Base-by-base conservation (phyloP, 2,329 filamentous ascomycete genomes). In the Raffaelea ambrosiae region DNA sequence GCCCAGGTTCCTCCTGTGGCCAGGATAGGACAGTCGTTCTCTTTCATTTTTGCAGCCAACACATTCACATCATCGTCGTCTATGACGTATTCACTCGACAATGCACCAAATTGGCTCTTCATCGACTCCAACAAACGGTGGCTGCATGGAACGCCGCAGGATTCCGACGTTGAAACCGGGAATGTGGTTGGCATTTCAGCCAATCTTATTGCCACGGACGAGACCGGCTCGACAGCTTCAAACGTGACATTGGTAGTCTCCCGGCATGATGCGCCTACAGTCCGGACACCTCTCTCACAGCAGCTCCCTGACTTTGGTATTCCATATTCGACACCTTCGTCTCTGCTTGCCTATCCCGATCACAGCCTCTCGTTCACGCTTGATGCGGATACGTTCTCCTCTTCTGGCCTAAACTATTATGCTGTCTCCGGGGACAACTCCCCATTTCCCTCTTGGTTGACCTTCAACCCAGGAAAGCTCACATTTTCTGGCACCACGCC, bases 391-490 rank as follows among this genome's bases (percentile, higher is more conserved):
- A 87, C 84, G 0, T 95, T 95, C 61, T 68, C 69, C n/a, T 66
- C 74, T 39, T 65, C 67, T 0, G 67, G 65, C 16, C 72, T 82
- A 44, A 79, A 80, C 49, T 95, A 89, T 63, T 91, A 93, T 60
- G 86, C 87, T 9, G 81, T 84, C 3, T 84, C 86, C 4, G 73
- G 72, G 5, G 77, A 91, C 58, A 86, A 86, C 58, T 86, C 85
- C n/a, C 88, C 89, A 33, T 68, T 95, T 33, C 89, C 89, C 19
- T 83, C 88, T 1, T 95, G 89, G 89, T 69, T 95, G 40, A 68
- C 68, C n/a, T 95, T 95, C 58, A 77, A 93, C 55, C 60, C 75
- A 1, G 61, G 61, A 2, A 71, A 65, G 0, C 66, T 95, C 36
- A 73, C 72, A 1, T 94, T 95, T 57, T 77, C 76, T 1, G 89